phyloP scores from a whole-genome alignment of 2,329 filamentous ascomycete species.

The Colletotrichum falcatum region DNA sequence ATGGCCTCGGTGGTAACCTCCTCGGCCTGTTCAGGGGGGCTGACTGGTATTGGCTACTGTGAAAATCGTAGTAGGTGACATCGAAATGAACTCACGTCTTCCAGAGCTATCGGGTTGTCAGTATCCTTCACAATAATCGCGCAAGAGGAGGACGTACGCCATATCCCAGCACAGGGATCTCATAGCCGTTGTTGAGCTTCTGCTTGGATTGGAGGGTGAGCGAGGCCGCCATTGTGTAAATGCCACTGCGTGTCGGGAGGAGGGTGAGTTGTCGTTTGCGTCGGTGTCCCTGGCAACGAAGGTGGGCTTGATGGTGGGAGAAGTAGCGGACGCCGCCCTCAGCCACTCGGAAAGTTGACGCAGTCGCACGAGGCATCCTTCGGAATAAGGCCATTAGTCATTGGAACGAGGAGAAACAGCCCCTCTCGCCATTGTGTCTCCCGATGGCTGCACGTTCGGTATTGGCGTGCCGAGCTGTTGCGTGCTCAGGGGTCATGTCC shows the following conservation, averaged over 20 bases:
- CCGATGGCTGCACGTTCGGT: slow-evolving; percentile 36
- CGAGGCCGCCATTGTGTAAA: slow-evolving; percentile 55
- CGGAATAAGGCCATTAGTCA: slow-evolving; percentile 35
- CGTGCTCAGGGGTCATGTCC: background rate
- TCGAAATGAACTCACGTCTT: slow-evolving; percentile 57
- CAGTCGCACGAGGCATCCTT: slow-evolving; percentile 4
- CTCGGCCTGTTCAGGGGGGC: slow-evolving; percentile 53
- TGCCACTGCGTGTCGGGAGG: background rate
- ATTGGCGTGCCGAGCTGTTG: slow-evolving; percentile 29
- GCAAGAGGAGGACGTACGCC: slow-evolving; percentile 56
- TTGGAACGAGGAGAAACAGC: background rate
- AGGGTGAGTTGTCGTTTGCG: background rate
- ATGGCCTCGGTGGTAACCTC: slow-evolving; percentile 59
- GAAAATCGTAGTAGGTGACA: background rate
- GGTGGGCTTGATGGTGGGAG: background rate
- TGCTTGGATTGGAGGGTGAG: slow-evolving; percentile 60
- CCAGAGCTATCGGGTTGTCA: slow-evolving; percentile 57
- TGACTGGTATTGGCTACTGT: slow-evolving; percentile 25
- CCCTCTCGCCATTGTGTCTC: slow-evolving; percentile 11
- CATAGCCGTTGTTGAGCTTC: slow-evolving; percentile 67
- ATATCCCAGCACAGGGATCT: slow-evolving; percentile 65
- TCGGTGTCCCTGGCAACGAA: background rate
- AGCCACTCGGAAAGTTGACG: background rate
- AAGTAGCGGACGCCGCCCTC: background rate
- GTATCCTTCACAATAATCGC: slow-evolving; percentile 32